phyloP scores from a whole-genome alignment of 192 early-diverging fungal species.

The Pilobolus umbonatus region DNA sequence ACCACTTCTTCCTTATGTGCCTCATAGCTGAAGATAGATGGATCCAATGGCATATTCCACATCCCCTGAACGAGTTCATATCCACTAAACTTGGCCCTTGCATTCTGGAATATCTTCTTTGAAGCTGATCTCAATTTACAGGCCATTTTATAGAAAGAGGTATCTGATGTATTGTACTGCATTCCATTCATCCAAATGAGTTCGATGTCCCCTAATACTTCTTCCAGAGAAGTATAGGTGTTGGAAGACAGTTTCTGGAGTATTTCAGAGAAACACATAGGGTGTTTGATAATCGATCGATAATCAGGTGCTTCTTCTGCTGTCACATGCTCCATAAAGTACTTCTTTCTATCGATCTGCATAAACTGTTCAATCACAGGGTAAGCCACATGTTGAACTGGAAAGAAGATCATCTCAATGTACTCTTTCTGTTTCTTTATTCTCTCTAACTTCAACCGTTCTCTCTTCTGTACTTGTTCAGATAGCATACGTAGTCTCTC shows the following conservation, averaged over 20 bases:
- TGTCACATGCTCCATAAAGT: not conserved
- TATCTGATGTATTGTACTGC: conserved; percentile 67
- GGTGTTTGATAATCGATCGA: conserved; percentile 50
- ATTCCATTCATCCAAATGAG: conserved; percentile 71
- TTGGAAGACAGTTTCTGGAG: conserved; percentile 47
- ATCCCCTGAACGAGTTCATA: not conserved
- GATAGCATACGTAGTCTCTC: conserved; percentile 82
- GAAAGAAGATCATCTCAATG: conserved; percentile 61
- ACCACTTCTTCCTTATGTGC: not conserved
- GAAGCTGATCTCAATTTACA: conserved; percentile 41
- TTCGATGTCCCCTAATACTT: conserved; percentile 55
- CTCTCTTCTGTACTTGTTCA: conserved; percentile 70
- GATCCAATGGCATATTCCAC: conserved; percentile 38
- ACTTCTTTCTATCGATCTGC: conserved; percentile 13
- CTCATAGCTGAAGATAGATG: conserved; percentile 46
- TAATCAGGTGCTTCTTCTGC: conserved; percentile 61
- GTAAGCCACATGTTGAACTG: conserved; percentile 61
- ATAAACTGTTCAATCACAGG: conserved; percentile 65
- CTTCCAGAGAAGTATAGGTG: conserved; percentile 51
- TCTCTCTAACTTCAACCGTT: conserved; percentile 60
- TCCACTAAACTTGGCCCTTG: conserved; percentile 41
- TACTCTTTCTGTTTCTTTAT: conserved; percentile 57
- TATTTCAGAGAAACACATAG: conserved; percentile 77
- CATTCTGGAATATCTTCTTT: conserved; percentile 33
- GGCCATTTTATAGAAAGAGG: conserved; percentile 61